A percentile compares a stretch with the other conserved stretches of the same genome.
These are phyloP conservation scores for Ceratopteris richardii DNA, from an alignment of 75 land plant species.

Conservation along the genomic window DNA sequence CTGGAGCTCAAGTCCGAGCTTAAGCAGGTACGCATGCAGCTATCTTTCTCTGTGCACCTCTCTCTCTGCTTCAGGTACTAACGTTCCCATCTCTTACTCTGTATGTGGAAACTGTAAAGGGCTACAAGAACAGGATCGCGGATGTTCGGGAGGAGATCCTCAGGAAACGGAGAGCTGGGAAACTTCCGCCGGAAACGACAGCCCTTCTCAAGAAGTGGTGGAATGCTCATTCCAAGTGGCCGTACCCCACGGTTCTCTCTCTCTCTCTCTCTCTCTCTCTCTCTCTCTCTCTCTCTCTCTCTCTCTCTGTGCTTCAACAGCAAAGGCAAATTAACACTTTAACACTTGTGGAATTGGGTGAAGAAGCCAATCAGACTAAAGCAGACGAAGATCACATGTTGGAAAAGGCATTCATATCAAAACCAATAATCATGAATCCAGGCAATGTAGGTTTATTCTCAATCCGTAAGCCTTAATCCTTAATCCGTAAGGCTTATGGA, in stretches of 20 bases:
- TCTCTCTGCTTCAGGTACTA: neutral
- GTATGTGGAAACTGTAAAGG: slow-evolving; percentile 18
- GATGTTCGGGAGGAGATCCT: slow-evolving; percentile 74
- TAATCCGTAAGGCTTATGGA: too few species aligned
- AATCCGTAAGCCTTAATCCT: too few species aligned
- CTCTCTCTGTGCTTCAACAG: neutral
- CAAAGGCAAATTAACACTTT: too few species aligned
- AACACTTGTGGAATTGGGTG: too few species aligned
- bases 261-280: slow-evolving; percentile 35
- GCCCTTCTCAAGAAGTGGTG: slow-evolving; percentile 61
- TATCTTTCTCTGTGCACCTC: neutral
- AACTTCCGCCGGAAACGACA: slow-evolving; percentile 67
- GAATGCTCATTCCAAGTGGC: slow-evolving; percentile 78
- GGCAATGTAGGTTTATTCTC: too few species aligned
- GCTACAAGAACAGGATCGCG: slow-evolving; percentile 55
- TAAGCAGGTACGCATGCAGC: slow-evolving; percentile 61
- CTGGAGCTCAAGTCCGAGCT: slow-evolving; percentile 73
- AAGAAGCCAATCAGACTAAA: too few species aligned
- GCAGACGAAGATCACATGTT: too few species aligned
- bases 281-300: slow-evolving; percentile 3
- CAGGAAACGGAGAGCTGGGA: slow-evolving; percentile 64
- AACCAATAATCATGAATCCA: too few species aligned
- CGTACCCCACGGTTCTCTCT: too few species aligned
- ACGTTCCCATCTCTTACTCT: too few species aligned
- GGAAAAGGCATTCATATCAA: too few species aligned